Percentiles rank a stretch among this genome's conserved stretches.
Conservation (phyloP, 257 asterid genomes). For the Scutellaria galericulata region DNA sequence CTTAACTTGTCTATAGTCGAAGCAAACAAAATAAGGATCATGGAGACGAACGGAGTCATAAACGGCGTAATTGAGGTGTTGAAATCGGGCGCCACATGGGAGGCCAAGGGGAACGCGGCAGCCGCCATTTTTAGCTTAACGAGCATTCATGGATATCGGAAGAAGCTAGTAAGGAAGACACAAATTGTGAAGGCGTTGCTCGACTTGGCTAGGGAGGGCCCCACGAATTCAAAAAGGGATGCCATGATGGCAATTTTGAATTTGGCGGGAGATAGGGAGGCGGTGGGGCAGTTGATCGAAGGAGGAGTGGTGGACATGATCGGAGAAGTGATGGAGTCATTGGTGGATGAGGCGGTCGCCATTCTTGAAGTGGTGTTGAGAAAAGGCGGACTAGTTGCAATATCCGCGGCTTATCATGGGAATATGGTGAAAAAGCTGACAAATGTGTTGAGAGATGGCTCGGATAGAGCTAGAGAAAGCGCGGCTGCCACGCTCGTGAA, state of each 20-base stretch:
- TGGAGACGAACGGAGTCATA: slow-evolving; percentile 79
- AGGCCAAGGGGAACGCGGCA: slow-evolving; percentile 92
- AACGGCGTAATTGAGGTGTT: slow-evolving; percentile 77
- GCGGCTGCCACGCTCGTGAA: slow-evolving; percentile 76
- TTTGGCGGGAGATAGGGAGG: slow-evolving; percentile 76
- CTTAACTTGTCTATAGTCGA: slow-evolving; percentile 84
- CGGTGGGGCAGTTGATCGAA: slow-evolving; percentile 68
- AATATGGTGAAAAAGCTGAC: slow-evolving; percentile 53
- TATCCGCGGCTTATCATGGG: slow-evolving; percentile 55
- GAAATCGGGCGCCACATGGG: slow-evolving; percentile 85
- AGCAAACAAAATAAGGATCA: slow-evolving; percentile 68
- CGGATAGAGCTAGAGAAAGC: slow-evolving; percentile 70
- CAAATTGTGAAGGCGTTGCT: slow-evolving; percentile 71
- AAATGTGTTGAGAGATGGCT: slow-evolving; percentile 64
- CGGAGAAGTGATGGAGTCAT: slow-evolving; percentile 54
- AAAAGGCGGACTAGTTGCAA: slow-evolving; percentile 70
- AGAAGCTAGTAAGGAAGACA: slow-evolving; percentile 62
- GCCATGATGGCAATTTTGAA: slow-evolving; percentile 84
- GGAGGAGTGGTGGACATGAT: slow-evolving; percentile 76
- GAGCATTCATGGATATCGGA: slow-evolving; percentile 58
- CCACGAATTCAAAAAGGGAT: slow-evolving; percentile 62
- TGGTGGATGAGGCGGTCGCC: slow-evolving; percentile 77
- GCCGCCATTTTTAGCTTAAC: slow-evolving; percentile 83
- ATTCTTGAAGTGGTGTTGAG: slow-evolving; percentile 80
- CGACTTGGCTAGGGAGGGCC: slow-evolving; percentile 66